A percentile compares a stretch with the other conserved stretches of the same genome.
Conservation (phyloP, 2,329 filamentous ascomycete genomes). For the Verticillium alfalfae region DNA sequence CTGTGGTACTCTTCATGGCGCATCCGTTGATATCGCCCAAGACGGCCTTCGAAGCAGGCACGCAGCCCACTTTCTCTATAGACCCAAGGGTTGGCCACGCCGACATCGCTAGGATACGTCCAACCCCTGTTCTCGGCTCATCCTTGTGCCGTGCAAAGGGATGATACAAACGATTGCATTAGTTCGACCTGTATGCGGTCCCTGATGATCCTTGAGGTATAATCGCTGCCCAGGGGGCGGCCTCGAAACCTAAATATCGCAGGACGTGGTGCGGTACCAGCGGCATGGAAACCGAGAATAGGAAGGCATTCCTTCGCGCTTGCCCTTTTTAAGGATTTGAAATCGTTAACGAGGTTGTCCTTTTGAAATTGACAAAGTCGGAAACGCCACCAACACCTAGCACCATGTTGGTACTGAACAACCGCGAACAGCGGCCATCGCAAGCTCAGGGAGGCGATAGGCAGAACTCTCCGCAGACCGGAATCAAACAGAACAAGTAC, state of each 20-base stretch:
- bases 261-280: background rate
- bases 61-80: too few species aligned
- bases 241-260: background rate
- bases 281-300: too few species aligned
- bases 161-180: background rate
- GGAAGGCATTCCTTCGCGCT: background rate
- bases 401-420: too few species aligned
- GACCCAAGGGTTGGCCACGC: background rate
- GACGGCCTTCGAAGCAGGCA: too few species aligned
- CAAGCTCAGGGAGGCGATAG: too few species aligned
- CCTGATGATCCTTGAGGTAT: background rate
- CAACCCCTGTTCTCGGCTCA: background rate
- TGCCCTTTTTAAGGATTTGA: background rate
- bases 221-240: background rate
- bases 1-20: background rate
- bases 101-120: background rate
- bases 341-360: background rate
- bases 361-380: too few species aligned
- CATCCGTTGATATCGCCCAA: background rate
- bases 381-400: too few species aligned
- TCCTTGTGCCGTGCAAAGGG: background rate
- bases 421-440: too few species aligned
- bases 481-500: too few species aligned
- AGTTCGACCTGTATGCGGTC: background rate
- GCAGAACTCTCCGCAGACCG: too few species aligned